These are phyloP conservation scores for Aegle marmelos DNA, from an alignment of 345 rosid genomes.

Conservation along the genomic window DNA sequence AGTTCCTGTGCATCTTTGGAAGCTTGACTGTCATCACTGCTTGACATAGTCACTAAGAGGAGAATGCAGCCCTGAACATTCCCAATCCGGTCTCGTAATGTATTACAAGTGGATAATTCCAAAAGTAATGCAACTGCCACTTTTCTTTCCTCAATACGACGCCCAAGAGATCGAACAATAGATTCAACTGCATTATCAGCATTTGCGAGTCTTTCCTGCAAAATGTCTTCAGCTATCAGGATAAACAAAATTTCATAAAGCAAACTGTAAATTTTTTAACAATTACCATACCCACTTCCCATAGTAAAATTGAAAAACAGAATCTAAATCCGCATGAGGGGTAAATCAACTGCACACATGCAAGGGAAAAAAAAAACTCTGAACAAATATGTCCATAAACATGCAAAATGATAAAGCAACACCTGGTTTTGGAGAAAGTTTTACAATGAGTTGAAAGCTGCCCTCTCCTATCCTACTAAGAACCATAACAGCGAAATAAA, in stretches of 20 bases:
- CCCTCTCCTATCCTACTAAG: neutral
- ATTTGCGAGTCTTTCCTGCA: slow-evolving; percentile 57
- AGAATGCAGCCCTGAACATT: slow-evolving; percentile 61
- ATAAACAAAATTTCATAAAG: slow-evolving; percentile 7
- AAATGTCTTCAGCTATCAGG: slow-evolving; percentile 12
- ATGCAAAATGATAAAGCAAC: neutral
- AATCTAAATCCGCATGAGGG: neutral
- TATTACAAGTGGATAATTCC: slow-evolving; percentile 42
- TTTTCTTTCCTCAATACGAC: slow-evolving; percentile 52
- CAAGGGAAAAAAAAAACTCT: too few relatives aligned
- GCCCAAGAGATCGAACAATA: slow-evolving; percentile 59
- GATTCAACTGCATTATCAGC: slow-evolving; percentile 42
- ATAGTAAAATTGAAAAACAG: neutral
- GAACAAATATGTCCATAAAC: neutral
- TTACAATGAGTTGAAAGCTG: slow-evolving; percentile 2
- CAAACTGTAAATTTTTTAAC: neutral
- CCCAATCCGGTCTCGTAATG: slow-evolving; percentile 44
- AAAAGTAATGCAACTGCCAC: slow-evolving; percentile 53
- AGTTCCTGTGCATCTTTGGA: slow-evolving; percentile 48
- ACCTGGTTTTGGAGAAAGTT: neutral
- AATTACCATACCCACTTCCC: neutral
- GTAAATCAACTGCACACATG: neutral
- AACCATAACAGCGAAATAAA: neutral
- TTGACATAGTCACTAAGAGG: slow-evolving; percentile 61
- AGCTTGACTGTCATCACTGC: slow-evolving; percentile 49